Base-by-base conservation (phyloP, 2,329 filamentous ascomycete species). In the Teratosphaeria nubilosa region DNA sequence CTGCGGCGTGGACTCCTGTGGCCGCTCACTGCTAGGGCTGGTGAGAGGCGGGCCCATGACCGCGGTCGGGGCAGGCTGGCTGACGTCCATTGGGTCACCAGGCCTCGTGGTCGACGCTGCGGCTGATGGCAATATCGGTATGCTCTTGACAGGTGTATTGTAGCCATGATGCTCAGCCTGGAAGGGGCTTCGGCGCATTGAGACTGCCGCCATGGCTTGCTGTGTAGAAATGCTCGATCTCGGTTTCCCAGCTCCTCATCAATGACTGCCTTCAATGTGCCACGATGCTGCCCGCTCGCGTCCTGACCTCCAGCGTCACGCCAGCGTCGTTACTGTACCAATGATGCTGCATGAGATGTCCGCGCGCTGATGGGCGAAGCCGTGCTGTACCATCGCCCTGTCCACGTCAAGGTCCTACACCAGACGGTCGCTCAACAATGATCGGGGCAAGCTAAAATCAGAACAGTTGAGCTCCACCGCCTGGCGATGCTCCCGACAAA, bases 201-300 rank as follows among this genome's bases (percentile, higher is more conserved):
- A 68, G 53, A 76, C 72, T 45, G 75, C 75, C 58, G 76, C 75
- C 76, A 78, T 78, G 56, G 25, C 25, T 53, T 11, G 14, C 13
- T 11, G 14, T 53, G 25, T 53, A 22, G 20, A 20, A 6, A 48
- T 30, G 51, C 51, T 53, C 51, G 63, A 56, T 31, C 34, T 41
- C 20, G 30, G 37, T 27, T 55, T 30, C 53, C 22, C 13, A 20
- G 16, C n/a, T 20, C 41, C n/a, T 48, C 41, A 48, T 48, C 41
- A 22, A 48, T 11, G 10, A 22, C n/a, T 22, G 41, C 41, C 41
- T 16, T 31, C 51, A 32, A 13, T 2, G 22, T 48, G 51, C 24
- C 51, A 32, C 51, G 22, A 7, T 53, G 25, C 25, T 30, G 7
- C 13, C 25, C 27, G 51, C 25, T 30, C 24, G 53, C n/a, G 32